Conservation (phyloP, 352 stramenopile genomes). For the Globisporangium paroecandrum region DNA sequence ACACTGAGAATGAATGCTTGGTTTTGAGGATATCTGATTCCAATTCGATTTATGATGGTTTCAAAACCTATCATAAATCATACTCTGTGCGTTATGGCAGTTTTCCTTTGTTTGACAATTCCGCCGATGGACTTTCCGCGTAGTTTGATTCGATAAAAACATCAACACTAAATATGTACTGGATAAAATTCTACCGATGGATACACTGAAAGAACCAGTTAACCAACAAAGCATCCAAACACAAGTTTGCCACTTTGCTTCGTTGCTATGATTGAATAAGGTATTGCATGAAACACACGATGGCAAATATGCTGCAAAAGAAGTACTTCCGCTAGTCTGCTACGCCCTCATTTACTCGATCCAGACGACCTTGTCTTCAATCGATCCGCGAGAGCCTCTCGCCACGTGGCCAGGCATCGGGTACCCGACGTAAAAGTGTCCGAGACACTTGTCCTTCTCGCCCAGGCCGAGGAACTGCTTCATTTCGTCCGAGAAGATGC, state of each 20-base stretch:
- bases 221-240: not conserved
- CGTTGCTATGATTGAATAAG: not conserved
- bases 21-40: too few relatives aligned
- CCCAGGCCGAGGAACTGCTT: constrained; percentile 69
- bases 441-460: constrained; percentile 73
- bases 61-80: too few relatives aligned
- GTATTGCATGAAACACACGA: not conserved
- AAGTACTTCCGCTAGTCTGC: not conserved
- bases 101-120: not conserved
- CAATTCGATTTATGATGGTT: too few relatives aligned
- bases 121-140: not conserved
- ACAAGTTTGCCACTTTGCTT: not conserved
- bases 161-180: not conserved
- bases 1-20: too few relatives aligned
- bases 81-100: too few relatives aligned
- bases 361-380: constrained; percentile 74
- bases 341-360: constrained; percentile 16
- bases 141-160: not conserved
- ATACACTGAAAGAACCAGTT: not conserved
- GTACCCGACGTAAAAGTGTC: constrained; percentile 80
- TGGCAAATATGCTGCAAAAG: not conserved
- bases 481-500: constrained; percentile 71
- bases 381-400: constrained; percentile 47
- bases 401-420: constrained; percentile 48
- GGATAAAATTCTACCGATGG: not conserved